Base-by-base conservation (phyloP, 768 basidiomycete genomes). In the Leccinum subgranulosum region DNA sequence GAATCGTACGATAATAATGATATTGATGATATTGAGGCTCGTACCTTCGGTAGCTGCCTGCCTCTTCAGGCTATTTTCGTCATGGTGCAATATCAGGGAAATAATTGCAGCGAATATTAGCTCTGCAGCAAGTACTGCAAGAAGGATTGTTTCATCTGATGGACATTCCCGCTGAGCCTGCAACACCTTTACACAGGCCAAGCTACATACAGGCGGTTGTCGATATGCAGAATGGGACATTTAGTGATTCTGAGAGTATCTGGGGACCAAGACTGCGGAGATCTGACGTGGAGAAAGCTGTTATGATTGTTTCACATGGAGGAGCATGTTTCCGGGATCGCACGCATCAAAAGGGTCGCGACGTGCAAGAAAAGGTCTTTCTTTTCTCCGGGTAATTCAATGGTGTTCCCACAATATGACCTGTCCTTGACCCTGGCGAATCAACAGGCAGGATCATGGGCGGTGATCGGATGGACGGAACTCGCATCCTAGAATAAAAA, bases 261-360 rank as follows among this genome's bases (percentile, higher is more conserved):
- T 85, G 84, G 84, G 84, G 82, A 43, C 71, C 73, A 2, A 74
- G 84, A 31, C 58, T 85, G 28, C 76, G 83, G 15, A 70, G 78
- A 39, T 74, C 75, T 12, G 81, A 84, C 61, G 62, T 84, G 12
- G 80, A 82, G 68, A 64, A 59, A 15, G 78, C 75, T 6, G 58
- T 60, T 19, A 46, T 54, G 50, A 55, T 23, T 58, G 17, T 55
- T 57, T 49, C n/a, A n/a, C 47, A 19, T 50, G 50, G 57, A 58
- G n/a, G 57, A 55, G 17, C 58, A 46, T 53, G 60, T 34, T n/a
- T 49, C 60, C 49, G 60, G 63, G 27, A 56, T 74, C 41, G 71
- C 70, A 57, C 69, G 72, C 17, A 71, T 83, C 46, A 71, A 75
- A 46, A 62, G 62, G n/a, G 49, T 80, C 19, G 75, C 82, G 12